Conservation (phyloP, 768 basidiomycete species). For the Pulveroboletus sp. region DNA sequence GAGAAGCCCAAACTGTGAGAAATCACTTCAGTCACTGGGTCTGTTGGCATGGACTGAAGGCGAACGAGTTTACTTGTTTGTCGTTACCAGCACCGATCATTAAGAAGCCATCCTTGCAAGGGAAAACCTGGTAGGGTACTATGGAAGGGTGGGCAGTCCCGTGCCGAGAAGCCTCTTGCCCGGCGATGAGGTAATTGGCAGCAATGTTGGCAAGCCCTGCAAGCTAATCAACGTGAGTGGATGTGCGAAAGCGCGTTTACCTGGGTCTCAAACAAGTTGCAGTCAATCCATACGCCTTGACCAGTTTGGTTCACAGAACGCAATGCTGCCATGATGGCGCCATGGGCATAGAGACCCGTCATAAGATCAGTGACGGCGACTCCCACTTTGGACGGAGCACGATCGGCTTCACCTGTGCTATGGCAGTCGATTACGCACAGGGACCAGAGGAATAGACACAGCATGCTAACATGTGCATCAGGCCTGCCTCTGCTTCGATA, state of each 20-base stretch:
- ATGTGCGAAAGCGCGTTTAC: conserved; percentile 36
- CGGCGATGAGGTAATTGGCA: conserved; percentile 87
- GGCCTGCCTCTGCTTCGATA: conserved; percentile 85
- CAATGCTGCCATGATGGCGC: conserved; percentile 88
- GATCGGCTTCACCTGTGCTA: conserved; percentile 85
- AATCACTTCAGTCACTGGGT: conserved; percentile 13
- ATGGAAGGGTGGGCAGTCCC: conserved; percentile 95
- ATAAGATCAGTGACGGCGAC: conserved; percentile 90
- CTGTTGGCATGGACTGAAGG: not conserved
- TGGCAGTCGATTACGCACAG: conserved; percentile 8
- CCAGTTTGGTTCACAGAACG: conserved; percentile 81
- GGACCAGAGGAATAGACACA: conserved; percentile 9
- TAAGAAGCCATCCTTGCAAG: conserved; percentile 80
- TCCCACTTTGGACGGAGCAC: conserved; percentile 90
- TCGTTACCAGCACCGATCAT: conserved; percentile 96
- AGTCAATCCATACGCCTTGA: conserved; percentile 87
- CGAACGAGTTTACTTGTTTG: conserved; percentile 53
- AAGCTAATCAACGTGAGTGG: conserved; percentile 45
- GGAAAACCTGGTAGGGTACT: conserved; percentile 90
- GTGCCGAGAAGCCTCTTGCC: conserved; percentile 74
- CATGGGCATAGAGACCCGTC: conserved; percentile 86
- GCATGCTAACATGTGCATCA: conserved; percentile 82
- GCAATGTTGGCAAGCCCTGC: conserved; percentile 91
- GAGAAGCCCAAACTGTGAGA: conserved; percentile 63
- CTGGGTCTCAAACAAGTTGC: conserved; percentile 89